Evolutionary conservation across 2,329 filamentous ascomycete species (phyloP).

Genomic region (Aspergillus spinulosporus): DNA sequence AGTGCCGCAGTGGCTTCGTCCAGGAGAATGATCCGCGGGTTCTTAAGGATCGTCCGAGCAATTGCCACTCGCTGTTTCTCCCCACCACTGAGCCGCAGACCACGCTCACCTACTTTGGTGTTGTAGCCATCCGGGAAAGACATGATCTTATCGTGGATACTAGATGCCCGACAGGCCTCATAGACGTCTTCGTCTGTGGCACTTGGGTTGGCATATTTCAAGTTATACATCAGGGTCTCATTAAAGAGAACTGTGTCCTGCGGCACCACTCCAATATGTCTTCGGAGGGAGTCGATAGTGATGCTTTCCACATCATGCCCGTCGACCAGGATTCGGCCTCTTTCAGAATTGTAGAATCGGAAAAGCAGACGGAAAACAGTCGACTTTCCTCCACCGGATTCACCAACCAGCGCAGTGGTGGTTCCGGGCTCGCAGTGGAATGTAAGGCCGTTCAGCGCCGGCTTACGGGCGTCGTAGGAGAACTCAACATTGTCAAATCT

Average conservation of each 20-base stretch:
- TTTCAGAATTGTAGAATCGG: conserved; percentile 86
- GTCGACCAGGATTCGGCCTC: conserved; percentile 81
- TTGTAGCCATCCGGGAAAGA: conserved; percentile 84
- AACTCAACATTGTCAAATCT: conserved; percentile 88
- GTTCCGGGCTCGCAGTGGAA: conserved; percentile 88
- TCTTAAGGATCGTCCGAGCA: conserved; percentile 87
- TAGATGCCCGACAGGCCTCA: conserved; percentile 78
- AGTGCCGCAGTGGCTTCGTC: conserved; percentile 91
- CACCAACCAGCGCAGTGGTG: conserved; percentile 92
- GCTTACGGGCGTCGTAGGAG: conserved; percentile 81
- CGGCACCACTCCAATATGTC: conserved; percentile 91
- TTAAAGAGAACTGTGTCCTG: conserved; percentile 97
- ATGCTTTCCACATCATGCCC: conserved; percentile 79
- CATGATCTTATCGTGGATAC: conserved; percentile 90
- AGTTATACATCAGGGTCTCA: conserved; percentile 90
- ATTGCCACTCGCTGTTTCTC: conserved; percentile 95
- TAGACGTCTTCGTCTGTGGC: conserved; percentile 81
- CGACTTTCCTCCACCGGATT: conserved; percentile 95
- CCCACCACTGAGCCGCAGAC: conserved; percentile 80
- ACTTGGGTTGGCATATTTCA: conserved; percentile 80
- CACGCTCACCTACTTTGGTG: conserved; percentile 88
- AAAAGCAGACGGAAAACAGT: conserved; percentile 95
- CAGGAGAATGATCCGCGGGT: conserved; percentile 86
- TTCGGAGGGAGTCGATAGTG: conserved; percentile 89
- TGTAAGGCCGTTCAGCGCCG: conserved; percentile 77